Evolutionary conservation across 768 basidiomycete genomes (phyloP).

Genomic region (Lactarius hengduanensis): DNA sequence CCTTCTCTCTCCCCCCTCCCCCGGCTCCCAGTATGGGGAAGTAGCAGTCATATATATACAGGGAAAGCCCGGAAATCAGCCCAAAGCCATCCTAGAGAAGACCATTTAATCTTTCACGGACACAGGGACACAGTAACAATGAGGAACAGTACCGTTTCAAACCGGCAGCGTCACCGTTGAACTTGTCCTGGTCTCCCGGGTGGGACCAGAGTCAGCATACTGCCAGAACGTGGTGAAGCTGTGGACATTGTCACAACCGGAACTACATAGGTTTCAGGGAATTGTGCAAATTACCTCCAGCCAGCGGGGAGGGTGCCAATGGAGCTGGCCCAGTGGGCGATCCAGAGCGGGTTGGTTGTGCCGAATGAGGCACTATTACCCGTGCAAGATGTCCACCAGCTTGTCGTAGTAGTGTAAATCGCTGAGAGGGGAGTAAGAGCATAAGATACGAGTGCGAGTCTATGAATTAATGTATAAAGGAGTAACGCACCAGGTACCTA

Average conservation of each 20-base stretch:
- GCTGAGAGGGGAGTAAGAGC: constrained; percentile 36
- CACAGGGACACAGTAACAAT: no score
- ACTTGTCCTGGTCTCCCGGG: constrained; percentile 58
- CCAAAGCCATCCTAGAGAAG: no score
- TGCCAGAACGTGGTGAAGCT: constrained; percentile 62
- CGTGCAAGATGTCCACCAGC: constrained; percentile 70
- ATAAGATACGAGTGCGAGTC: neutral
- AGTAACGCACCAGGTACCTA: constrained; percentile 41
- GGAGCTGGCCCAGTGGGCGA: constrained; percentile 51
- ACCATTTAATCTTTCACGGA: no score
- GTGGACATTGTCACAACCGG: neutral
- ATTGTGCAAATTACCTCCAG: constrained; percentile 29
- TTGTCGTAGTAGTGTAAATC: constrained; percentile 62
- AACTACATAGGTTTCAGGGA: no score
- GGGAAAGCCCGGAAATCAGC: no score
- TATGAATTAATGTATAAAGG: neutral
- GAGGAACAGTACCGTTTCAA: constrained; percentile 38
- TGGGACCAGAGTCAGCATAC: constrained; percentile 53
- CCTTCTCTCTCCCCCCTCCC: no score
- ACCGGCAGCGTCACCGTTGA: constrained; percentile 51
- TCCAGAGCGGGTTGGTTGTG: constrained; percentile 56
- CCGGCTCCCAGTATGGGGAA: no score
- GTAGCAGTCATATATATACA: no score
- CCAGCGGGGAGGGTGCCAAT: constrained; percentile 59
- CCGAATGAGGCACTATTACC: constrained; percentile 54